A percentile compares a stretch with the other conserved stretches of the same genome.
Evolutionary conservation across 805 yeast genomes (phyloP).

Genomic region (Wilhelminamyces savonicus): DNA sequence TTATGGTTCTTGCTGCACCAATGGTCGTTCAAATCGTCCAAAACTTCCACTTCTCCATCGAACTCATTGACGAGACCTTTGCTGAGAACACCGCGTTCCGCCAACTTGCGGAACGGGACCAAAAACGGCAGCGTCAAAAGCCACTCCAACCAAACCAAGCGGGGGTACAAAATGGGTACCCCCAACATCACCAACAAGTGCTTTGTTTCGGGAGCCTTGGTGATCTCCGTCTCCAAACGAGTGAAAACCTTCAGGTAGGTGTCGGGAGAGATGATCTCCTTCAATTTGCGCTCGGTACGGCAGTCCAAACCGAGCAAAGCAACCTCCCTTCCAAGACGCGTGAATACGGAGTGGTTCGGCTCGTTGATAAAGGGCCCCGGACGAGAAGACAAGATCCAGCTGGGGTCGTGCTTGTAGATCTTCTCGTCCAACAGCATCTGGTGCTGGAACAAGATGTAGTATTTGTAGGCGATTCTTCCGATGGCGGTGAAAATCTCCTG

Average conservation of each 20-base stretch:
- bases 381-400: constrained; percentile 56
- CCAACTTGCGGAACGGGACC: constrained; percentile 54
- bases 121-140: constrained; percentile 55
- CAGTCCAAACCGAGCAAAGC: constrained; percentile 83
- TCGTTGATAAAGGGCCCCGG: constrained; percentile 68
- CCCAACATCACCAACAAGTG: constrained; percentile 84
- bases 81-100: constrained; percentile 53
- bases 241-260: constrained; percentile 60
- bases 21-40: constrained; percentile 93
- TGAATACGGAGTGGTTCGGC: constrained; percentile 59
- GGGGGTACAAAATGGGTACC: constrained; percentile 91
- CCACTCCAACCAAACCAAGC: constrained; percentile 86
- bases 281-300: constrained; percentile 77
- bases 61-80: constrained; percentile 82
- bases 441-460: constrained; percentile 89
- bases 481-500: constrained; percentile 62
- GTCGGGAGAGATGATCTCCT: constrained; percentile 44
- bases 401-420: constrained; percentile 31
- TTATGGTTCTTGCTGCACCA: constrained; percentile 93
- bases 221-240: constrained; percentile 52
- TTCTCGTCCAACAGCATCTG: constrained; percentile 49
- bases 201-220: constrained; percentile 47
- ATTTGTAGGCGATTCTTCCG: constrained; percentile 76
- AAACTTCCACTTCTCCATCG: constrained; percentile 84
- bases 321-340: constrained; percentile 68